Evolutionary conservation across 116 monocot genomes (phyloP).

Genomic region (Posidonia oceanica): DNA sequence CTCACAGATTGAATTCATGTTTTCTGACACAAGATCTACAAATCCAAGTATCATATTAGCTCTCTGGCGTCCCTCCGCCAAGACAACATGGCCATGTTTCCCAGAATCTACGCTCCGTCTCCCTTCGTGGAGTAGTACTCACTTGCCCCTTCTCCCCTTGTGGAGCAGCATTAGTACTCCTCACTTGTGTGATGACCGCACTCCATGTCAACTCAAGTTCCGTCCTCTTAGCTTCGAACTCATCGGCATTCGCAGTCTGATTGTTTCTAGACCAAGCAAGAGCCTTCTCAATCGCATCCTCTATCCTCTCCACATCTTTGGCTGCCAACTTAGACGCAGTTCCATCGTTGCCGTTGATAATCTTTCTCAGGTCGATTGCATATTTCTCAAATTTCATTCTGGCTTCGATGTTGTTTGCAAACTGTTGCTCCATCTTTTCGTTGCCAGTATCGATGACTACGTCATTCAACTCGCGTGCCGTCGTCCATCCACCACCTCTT

Average conservation of each 20-base stretch:
- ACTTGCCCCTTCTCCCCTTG: no score
- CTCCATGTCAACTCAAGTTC: slow-evolving; percentile 7
- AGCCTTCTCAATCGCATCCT: background rate
- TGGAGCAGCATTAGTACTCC: no score
- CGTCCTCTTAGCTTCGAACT: background rate
- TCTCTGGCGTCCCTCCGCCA: background rate
- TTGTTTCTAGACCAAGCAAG: background rate
- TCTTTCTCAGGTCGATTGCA: background rate
- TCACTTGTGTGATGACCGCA: background rate
- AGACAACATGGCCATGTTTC: background rate
- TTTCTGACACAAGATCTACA: no score
- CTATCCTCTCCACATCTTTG: background rate
- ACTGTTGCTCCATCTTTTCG: background rate
- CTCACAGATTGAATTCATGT: no score
- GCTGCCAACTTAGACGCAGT: background rate
- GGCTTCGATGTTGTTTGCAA: background rate
- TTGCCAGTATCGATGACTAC: background rate
- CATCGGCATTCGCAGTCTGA: background rate
- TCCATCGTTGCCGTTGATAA: background rate
- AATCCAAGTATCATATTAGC: no score
- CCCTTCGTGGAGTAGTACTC: background rate
- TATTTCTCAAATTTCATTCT: background rate
- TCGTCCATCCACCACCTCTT: background rate
- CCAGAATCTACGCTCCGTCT: background rate
- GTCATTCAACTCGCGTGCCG: background rate